Conservation (phyloP, 2,329 filamentous ascomycete genomes). For the Trichoderma arundinaceum region DNA sequence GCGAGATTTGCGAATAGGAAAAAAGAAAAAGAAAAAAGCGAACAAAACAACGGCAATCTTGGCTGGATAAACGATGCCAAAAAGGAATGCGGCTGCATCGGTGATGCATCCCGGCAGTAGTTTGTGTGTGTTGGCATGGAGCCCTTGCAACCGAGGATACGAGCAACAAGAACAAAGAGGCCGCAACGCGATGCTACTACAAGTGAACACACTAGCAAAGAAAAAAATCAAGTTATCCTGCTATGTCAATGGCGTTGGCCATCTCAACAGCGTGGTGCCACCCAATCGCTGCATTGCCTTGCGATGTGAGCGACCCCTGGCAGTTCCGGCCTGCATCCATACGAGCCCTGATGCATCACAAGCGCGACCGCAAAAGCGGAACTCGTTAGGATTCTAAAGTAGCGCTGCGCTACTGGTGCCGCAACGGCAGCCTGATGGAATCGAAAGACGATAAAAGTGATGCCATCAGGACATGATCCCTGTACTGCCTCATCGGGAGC, state of each 20-base stretch:
- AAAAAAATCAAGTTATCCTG: neutral
- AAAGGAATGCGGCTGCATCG: constrained; percentile 10
- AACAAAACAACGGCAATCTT: neutral
- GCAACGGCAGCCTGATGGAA: constrained; percentile 13
- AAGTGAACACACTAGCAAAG: neutral
- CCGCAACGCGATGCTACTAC: neutral
- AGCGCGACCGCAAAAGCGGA: constrained; percentile 28
- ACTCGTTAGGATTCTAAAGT: constrained; percentile 1
- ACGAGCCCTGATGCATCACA: constrained; percentile 27
- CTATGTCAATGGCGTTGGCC: constrained; percentile 2
- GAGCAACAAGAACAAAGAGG: constrained; percentile 8
- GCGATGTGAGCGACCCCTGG: constrained; percentile 13
- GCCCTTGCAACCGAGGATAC: constrained; percentile 26
- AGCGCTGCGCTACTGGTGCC: constrained; percentile 19
- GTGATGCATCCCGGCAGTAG: constrained; percentile 28
- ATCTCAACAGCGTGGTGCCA: neutral
- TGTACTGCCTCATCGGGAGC: constrained; percentile 26
- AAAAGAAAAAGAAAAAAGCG: neutral
- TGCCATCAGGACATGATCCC: constrained; percentile 7
- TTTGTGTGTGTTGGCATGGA: constrained; percentile 28
- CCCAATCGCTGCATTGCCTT: constrained; percentile 5
- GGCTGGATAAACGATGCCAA: neutral
- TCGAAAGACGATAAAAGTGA: neutral
- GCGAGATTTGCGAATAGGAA: constrained; percentile 1
- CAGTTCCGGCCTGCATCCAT: constrained; percentile 22